Evolutionary conservation across 2,329 filamentous ascomycete species (phyloP), one percentile per base, ranked within the genome.

Genomic region (Colletotrichum tofieldiae): DNA sequence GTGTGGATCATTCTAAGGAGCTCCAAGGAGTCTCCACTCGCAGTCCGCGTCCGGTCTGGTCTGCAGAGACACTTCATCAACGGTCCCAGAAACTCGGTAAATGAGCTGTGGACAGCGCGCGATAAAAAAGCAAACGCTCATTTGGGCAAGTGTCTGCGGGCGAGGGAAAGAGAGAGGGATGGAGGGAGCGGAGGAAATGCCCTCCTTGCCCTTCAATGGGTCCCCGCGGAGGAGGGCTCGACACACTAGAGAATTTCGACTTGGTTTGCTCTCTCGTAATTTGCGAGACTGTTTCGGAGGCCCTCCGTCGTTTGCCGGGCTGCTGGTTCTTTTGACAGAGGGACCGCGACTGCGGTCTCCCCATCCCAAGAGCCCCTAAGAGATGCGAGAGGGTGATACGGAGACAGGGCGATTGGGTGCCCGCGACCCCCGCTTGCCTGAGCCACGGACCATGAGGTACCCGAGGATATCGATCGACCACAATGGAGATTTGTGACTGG

Each of bases 21-120:
- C 59, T 39, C 45, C 37, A 39, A 14, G 11, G 49, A 32, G 16
- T 39, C n/a, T 32, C 45, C 47, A 32, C 23, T 39, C n/a, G 23
- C 45, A 60, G 29, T 37, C 59, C 29, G 37, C 29, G 59, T 49
- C 67, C 49, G 35, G 51, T 51, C 60, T 58, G 32, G 35, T 59
- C 54, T 65, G 70, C 66, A 65, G 39, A 64, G 70, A 72, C 60
- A 72, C 60, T 64, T 72, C 70, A 70, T 65, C 59, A 72, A 70
- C 52, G 29, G 70, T 72, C 47, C 70, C 70, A 49, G 55, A 47
- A 49, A 70, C 23, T 61, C 70, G 70, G 70, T 72, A 72, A 72
- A 72, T 72, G 59, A 47, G 54, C 45, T 58, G 59, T 63, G 66
- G 54, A 18, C 26, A 49, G 26, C 26, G 47, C n/a, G 47, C n/a